phyloP scores from a whole-genome alignment of 176 grass and related monocot genomes.

The Pontederia crassipes region DNA sequence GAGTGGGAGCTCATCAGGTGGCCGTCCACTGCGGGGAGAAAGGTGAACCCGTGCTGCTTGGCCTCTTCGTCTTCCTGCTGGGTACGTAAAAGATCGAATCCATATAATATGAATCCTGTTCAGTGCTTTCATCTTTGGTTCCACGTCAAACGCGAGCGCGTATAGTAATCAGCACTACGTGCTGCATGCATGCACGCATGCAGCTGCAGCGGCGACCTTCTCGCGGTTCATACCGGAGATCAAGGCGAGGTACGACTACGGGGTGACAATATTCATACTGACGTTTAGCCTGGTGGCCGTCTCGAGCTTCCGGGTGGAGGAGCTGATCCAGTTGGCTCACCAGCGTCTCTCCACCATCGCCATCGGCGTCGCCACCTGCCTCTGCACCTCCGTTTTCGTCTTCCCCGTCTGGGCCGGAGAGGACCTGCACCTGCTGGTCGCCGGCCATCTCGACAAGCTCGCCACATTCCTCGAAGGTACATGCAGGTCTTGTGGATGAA shows the following conservation, averaged over 20 bases:
- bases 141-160: too few species aligned
- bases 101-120: too few species aligned
- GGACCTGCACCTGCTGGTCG: constrained; percentile 60
- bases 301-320: constrained; percentile 73
- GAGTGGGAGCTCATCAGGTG: constrained; percentile 49
- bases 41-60: constrained; percentile 61
- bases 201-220: constrained; percentile 72
- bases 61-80: constrained; percentile 60
- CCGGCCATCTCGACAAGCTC: constrained; percentile 51
- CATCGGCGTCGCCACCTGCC: constrained; percentile 60
- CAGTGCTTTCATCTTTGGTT: too few species aligned
- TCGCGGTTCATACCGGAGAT: constrained; percentile 81
- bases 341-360: constrained; percentile 61
- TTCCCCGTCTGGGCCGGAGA: constrained; percentile 76
- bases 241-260: constrained; percentile 82
- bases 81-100: constrained; percentile 14
- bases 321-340: constrained; percentile 60
- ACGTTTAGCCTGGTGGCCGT: constrained; percentile 89
- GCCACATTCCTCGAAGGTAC: constrained; percentile 61
- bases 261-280: constrained; percentile 81
- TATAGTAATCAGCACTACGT: too few species aligned
- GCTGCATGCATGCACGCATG: neutral
- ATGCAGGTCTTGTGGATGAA: neutral
- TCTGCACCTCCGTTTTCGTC: constrained; percentile 50
- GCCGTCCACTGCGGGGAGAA: constrained; percentile 33